Evolutionary conservation across 2,329 filamentous ascomycete genomes (phyloP), one percentile per base, ranked within the genome.

Genomic region (Boeremia exigua): DNA sequence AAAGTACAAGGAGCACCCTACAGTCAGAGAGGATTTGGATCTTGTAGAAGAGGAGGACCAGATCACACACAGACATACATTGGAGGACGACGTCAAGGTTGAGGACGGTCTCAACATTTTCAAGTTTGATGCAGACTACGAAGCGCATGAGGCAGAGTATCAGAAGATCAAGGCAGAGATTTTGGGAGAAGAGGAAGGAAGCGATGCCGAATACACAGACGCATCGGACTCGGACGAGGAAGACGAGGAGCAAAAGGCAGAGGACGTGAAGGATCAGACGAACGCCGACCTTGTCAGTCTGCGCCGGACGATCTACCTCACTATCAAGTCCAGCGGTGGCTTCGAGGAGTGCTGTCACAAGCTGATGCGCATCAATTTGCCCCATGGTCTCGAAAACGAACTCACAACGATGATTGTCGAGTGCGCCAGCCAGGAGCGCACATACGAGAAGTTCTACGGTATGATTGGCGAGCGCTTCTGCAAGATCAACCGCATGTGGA

Each of bases 291-390:
- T 99, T 12, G 92, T 98, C 73, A 96, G 96, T 71, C 81, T 99
- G 46, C 89, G 95, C 57, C 86, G 92, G 69, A 96, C 91, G 6
- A 99, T 98, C 66, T 99, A 99, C 76, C 83, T 99, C 59, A 99
- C 94, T 10, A 96, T 99, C 75, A 96, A 96, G 91, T 96, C 91
- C 34, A 95, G 91, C 68, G 91, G 95, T 64, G 92, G 96, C 56
- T 96, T 96, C 52, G 95, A 99, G 78, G 95, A 99, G 85, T 92
- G 91, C 56, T 93, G 92, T 57, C 95, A 99, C 81, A 99, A 98
- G 79, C 83, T 99, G 62, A 95, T 98, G 87, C 74, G 80, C 59
- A 88, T 99, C 73, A 91, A 91, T 61, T 83, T 99, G 9, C 95
- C 95, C 1, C 81, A 86, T 11, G 95, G 95, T 4, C 86, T 94